These are phyloP conservation scores for Penicillium simplicissimum DNA, from an alignment of 495 filamentous ascomycete genomes.

Conservation along the genomic window DNA sequence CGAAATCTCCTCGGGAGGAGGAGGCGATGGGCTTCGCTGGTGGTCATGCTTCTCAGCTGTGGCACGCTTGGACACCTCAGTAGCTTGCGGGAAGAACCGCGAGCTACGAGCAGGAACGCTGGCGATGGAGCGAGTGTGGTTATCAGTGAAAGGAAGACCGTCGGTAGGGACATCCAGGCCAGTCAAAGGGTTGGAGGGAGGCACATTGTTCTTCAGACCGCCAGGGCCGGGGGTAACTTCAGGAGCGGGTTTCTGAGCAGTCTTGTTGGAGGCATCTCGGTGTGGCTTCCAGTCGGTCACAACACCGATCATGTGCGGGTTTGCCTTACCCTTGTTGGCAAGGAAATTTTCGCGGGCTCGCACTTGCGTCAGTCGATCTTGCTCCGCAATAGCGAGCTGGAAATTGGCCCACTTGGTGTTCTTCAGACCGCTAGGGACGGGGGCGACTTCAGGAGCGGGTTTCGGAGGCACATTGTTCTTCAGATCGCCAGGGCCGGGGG, in stretches of 20 bases:
- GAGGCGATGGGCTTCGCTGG: slow-evolving; percentile 58
- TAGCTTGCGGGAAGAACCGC: slow-evolving; percentile 67
- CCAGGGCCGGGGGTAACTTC: slow-evolving; percentile 29
- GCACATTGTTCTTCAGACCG: slow-evolving; percentile 26
- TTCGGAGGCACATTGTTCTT: slow-evolving; percentile 30
- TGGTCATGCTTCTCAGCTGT: slow-evolving; percentile 31
- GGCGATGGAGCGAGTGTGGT: slow-evolving; percentile 36
- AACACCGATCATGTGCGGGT: neutral
- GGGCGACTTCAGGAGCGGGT: no score
- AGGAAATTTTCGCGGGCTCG: slow-evolving; percentile 40
- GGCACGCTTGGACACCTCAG: slow-evolving; percentile 42
- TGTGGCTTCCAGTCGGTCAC: slow-evolving; percentile 65
- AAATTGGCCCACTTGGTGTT: slow-evolving; percentile 59
- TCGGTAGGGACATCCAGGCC: slow-evolving; percentile 40
- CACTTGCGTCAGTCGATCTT: slow-evolving; percentile 45
- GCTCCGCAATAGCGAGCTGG: slow-evolving; percentile 38
- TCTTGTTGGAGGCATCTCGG: slow-evolving; percentile 30
- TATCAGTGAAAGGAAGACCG: slow-evolving; percentile 40
- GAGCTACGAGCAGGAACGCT: slow-evolving; percentile 54
- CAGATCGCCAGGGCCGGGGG: slow-evolving; percentile 21
- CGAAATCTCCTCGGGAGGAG: slow-evolving; percentile 66
- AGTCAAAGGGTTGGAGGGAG: slow-evolving; percentile 35
- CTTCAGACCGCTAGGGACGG: no score
- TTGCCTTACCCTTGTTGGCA: slow-evolving; percentile 38
- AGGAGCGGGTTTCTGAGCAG: slow-evolving; percentile 42